A percentile compares a stretch with the other conserved stretches of the same genome.
Evolutionary conservation across 805 yeast species (phyloP).

Genomic region (Yamadazyma ubonensis): DNA sequence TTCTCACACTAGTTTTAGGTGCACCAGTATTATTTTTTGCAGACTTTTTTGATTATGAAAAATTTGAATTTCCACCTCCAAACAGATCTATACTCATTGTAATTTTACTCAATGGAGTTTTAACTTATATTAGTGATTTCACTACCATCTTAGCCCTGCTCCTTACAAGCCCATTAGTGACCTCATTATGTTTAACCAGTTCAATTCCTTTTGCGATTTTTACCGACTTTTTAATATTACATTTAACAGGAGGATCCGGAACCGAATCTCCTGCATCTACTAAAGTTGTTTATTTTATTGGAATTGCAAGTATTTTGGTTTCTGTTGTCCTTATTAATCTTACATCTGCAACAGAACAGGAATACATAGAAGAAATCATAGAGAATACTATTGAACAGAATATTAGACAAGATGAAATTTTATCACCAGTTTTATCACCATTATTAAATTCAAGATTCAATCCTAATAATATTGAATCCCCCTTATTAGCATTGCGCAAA

Average conservation of each 20-base stretch:
- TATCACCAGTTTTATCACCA: slow-evolving; percentile 50
- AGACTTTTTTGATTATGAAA: slow-evolving; percentile 39
- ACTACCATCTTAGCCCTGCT: slow-evolving; percentile 50
- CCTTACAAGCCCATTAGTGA: slow-evolving; percentile 53
- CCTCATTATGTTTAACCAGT: slow-evolving; percentile 50
- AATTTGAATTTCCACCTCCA: slow-evolving; percentile 43
- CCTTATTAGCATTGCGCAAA: slow-evolving; percentile 13
- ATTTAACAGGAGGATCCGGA: slow-evolving; percentile 19
- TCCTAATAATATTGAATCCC: slow-evolving; percentile 12
- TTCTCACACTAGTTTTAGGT: slow-evolving; percentile 38
- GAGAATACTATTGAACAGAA: slow-evolving; percentile 51
- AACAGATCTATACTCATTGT: slow-evolving; percentile 28
- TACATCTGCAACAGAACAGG: slow-evolving; percentile 42
- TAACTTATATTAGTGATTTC: slow-evolving; percentile 50
- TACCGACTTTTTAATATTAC: slow-evolving; percentile 42
- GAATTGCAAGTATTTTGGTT: slow-evolving; percentile 46
- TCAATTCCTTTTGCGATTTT: slow-evolving; percentile 53
- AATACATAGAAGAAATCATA: slow-evolving; percentile 45
- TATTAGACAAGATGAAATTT: slow-evolving; percentile 42
- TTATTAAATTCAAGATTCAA: slow-evolving; percentile 21
- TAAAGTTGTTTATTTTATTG: slow-evolving; percentile 39
- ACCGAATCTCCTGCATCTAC: slow-evolving; percentile 8
- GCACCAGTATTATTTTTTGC: slow-evolving; percentile 39
- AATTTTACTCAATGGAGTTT: slow-evolving; percentile 42
- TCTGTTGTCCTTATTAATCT: slow-evolving; percentile 49